Base-by-base conservation (phyloP, 768 basidiomycete species). In the Chalciporus chontae region DNA sequence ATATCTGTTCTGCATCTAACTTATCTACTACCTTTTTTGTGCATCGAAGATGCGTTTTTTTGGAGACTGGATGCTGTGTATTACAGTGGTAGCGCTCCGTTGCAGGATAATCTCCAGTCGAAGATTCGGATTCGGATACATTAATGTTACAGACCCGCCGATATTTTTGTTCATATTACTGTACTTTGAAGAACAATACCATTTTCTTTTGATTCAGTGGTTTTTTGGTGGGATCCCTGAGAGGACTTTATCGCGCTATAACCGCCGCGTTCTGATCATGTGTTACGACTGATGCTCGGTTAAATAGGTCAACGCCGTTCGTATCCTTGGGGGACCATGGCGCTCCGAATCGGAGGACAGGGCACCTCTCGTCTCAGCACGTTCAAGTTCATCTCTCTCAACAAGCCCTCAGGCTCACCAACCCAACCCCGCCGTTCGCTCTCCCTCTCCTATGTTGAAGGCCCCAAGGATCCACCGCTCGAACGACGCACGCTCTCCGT, bases 381-480 rank as follows among this genome's bases (percentile, higher is more conserved):
- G 26, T 48, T 8, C 21, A 21, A 21, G 21, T 21, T 9, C 54
- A 49, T 32, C 40, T 4, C 47, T 39, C 56, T 19, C 50, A 56
- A 21, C 2, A 21, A 24, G 37, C 47, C 26, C 26, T 17, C 15
- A 5, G n/a, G n/a, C n/a, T 7, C 32, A 5, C 7, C 15, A 34
- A 15, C 40, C 23, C 63, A 45, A 2, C 42, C 31, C 51, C 52
- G 56, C 43, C 65, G 64, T 34, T 52, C 50, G 19, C 58, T 82
- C 32, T 71, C 76, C 0, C 70, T 70, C 23, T 86, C 84, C 7
- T 72, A 67, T 9, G 83, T 85, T 23, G 65, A 78, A 57, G 87
- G 86, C 0, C 72, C 83, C 1, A 66, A 68, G 5, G 58, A 80
- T 0, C 81, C 83, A 6, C 80, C 81, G 0, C 72, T 88, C 26